Base-by-base conservation (phyloP, 176 grass and related monocot species). In the Rhynchospora pubera region DNA sequence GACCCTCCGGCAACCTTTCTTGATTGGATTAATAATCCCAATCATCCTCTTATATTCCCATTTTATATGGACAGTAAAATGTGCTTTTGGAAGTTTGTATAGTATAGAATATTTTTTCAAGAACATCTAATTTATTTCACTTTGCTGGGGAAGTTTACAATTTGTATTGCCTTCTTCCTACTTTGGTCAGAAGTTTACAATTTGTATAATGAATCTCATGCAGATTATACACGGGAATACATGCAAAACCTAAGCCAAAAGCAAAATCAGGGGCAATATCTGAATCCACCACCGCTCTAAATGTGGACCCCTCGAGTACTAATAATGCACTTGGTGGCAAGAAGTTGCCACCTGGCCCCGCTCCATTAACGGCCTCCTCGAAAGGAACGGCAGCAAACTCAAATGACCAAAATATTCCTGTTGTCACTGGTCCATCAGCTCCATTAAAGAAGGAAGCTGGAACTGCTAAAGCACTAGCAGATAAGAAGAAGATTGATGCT, bases 401-500 rank as follows among this genome's bases (percentile, higher is more conserved):
- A 21, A 85, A 90, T 64, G 92, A 93, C 83, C 89, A 93, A 83
- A 95, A 89, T 81, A 81, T 84, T 5, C 69, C 83, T 16, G 57
- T 76, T 57, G 79, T 74, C 85, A 9, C 74, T 28, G 92, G 90
- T 22, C 57, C 87, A 83, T 90, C 92, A 0, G 45, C 52, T 13
- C 57, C 30, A 21, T 84, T 66, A 79, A 97, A 97, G 85, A 87
- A 86, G 28, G 85, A 64, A n/a, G 16, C 57, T 24, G 66, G 46
- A 11, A 63, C 79, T 16, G 55, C 23, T 9, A 95, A 91, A 84
- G 30, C 65, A 56, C 64, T 87, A 19, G 65, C 82, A 0, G 96
- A 99, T 82, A 99, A 94, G 89, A 98, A 90, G 90, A 98, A 87
- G 84, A 87, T 84, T 24, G 96, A 99, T 81, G 92, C 92, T 4